Evolutionary conservation across 2,329 filamentous ascomycete genomes (phyloP).

Genomic region (Trichoderma arundinaceum): DNA sequence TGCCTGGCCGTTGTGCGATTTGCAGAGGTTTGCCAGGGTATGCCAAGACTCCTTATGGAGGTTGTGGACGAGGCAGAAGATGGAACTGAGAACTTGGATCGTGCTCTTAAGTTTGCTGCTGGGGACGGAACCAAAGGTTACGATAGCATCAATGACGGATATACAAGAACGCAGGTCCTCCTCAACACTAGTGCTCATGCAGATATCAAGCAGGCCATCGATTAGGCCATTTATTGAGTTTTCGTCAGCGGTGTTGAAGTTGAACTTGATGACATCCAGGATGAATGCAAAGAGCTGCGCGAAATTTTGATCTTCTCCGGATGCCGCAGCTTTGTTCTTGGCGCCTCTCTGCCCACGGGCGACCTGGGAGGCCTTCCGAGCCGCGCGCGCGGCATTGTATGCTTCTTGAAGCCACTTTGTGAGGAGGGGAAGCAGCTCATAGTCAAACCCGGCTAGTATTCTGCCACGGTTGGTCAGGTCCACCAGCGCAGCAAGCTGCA

Average conservation of each 20-base stretch:
- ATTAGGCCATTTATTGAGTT: slow-evolving; percentile 66
- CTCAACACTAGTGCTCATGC: slow-evolving; percentile 67
- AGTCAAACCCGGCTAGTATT: slow-evolving; percentile 69
- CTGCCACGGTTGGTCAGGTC: slow-evolving; percentile 67
- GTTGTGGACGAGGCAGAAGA: slow-evolving; percentile 68
- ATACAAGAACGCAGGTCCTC: slow-evolving; percentile 72
- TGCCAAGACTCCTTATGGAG: slow-evolving; percentile 71
- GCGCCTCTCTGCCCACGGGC: slow-evolving; percentile 45
- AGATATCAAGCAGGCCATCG: slow-evolving; percentile 67
- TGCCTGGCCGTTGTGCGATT: slow-evolving; percentile 74
- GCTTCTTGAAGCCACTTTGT: slow-evolving; percentile 64
- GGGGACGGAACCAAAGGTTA: slow-evolving; percentile 75
- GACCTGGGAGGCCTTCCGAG: slow-evolving; percentile 54
- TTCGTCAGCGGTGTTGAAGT: slow-evolving; percentile 70
- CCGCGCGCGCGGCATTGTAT: slow-evolving; percentile 59
- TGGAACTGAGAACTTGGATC: slow-evolving; percentile 73
- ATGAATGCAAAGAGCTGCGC: slow-evolving; percentile 68
- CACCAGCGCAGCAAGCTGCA: slow-evolving; percentile 67
- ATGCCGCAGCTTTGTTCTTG: slow-evolving; percentile 47
- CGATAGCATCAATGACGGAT: slow-evolving; percentile 69
- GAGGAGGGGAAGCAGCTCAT: slow-evolving; percentile 67
- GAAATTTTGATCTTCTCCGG: slow-evolving; percentile 66
- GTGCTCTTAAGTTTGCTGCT: slow-evolving; percentile 66
- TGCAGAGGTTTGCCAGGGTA: slow-evolving; percentile 71
- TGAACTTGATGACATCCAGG: slow-evolving; percentile 75